Evolutionary conservation across 305 asterid genomes (phyloP).

Genomic region (Fraxinus xanthoxyloides): DNA sequence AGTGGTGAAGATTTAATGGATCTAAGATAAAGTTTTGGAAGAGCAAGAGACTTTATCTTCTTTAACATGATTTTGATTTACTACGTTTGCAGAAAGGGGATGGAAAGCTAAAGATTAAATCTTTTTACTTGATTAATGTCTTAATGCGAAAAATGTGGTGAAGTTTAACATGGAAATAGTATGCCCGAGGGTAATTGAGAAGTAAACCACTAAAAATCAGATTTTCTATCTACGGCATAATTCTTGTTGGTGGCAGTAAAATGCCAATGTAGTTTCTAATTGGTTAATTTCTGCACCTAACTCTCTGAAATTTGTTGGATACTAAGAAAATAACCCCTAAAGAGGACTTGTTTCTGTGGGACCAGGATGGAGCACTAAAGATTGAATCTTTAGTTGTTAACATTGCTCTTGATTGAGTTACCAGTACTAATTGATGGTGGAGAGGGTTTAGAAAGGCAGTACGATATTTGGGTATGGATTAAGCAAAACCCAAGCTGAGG

Average conservation of each 20-base stretch:
- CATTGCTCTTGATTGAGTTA: neutral
- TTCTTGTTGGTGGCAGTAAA: neutral
- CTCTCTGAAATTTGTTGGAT: neutral
- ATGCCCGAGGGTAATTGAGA: neutral
- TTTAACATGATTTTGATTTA: constrained; percentile 2
- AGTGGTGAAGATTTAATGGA: constrained; percentile 16
- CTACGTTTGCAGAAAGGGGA: neutral
- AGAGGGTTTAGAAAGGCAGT: constrained; percentile 9
- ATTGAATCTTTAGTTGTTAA: constrained; percentile 10
- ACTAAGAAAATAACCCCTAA: neutral
- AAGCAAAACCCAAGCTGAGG: neutral
- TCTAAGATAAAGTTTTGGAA: neutral
- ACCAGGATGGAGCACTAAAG: neutral
- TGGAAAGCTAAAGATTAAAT: neutral
- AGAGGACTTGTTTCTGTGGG: neutral
- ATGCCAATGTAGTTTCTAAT: neutral
- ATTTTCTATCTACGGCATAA: neutral
- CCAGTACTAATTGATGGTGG: neutral
- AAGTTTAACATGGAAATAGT: constrained; percentile 1
- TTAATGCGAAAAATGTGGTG: neutral
- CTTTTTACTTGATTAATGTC: neutral
- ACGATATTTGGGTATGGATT: neutral
- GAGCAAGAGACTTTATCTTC: constrained; percentile 6
- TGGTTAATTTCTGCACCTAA: neutral
- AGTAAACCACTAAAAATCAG: neutral